Conservation (phyloP, 208 protist genomes). For the Angomonas ambiguus region DNA sequence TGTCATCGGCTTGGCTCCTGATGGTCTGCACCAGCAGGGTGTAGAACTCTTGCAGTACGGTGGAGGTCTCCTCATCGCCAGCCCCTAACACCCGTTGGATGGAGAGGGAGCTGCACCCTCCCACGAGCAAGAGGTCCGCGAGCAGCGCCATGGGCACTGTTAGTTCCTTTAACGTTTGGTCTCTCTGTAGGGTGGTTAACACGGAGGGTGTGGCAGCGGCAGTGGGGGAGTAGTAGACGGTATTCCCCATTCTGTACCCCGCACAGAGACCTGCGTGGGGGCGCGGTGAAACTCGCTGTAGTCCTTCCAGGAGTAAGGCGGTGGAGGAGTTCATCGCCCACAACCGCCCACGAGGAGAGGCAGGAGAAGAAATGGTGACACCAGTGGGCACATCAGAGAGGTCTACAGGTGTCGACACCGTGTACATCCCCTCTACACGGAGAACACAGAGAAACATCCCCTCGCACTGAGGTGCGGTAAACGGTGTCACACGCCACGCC, state of each 20-base stretch:
- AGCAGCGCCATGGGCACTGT: neutral
- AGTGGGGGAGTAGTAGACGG: neutral
- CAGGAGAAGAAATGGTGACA: neutral
- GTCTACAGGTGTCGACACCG: too few species aligned
- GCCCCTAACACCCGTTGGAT: too few species aligned
- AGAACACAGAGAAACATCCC: constrained; percentile 52
- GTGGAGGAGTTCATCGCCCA: neutral
- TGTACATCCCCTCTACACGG: constrained; percentile 20
- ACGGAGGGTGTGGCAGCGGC: neutral
- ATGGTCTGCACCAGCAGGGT: too few species aligned
- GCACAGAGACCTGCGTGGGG: neutral
- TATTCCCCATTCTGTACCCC: too few species aligned
- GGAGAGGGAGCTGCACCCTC: neutral
- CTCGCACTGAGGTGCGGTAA: constrained; percentile 20
- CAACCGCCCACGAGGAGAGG: neutral
- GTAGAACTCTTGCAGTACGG: too few species aligned
- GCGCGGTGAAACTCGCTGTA: neutral
- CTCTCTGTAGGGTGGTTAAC: too few species aligned
- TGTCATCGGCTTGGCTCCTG: too few species aligned
- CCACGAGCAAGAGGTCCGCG: neutral
- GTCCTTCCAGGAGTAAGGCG: neutral
- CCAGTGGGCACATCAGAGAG: neutral
- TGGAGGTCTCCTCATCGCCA: too few species aligned
- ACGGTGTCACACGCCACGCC: constrained; percentile 46
- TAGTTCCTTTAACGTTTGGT: too few species aligned